Evolutionary conservation across 129 eudicot species (phyloP).

Genomic region (Helianthus tuberosus): DNA sequence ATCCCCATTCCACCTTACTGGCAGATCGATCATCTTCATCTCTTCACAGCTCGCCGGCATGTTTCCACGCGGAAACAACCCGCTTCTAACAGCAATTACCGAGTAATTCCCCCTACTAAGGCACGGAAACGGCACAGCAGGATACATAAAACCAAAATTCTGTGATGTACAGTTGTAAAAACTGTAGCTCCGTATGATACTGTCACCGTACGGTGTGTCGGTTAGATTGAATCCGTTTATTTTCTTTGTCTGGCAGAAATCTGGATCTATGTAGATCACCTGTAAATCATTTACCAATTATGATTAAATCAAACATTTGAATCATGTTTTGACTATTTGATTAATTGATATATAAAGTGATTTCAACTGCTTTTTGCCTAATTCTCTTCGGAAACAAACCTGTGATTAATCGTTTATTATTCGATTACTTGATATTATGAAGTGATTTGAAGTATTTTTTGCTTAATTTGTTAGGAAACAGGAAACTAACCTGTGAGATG

Average conservation of each 20-base stretch:
- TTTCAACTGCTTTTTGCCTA: no score
- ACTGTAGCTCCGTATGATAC: constrained; percentile 13
- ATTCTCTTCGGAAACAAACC: no score
- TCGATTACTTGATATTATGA: no score
- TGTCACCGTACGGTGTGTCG: constrained; percentile 33
- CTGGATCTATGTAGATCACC: constrained; percentile 46
- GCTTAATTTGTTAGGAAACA: neutral
- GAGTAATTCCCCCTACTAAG: constrained; percentile 38
- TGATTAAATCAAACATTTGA: neutral
- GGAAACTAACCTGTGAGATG: constrained; percentile 15
- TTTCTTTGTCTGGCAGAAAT: constrained; percentile 41
- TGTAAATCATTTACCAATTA: neutral
- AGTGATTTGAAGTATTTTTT: neutral
- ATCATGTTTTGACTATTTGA: no score
- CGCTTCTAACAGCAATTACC: constrained; percentile 37
- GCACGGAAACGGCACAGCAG: constrained; percentile 38
- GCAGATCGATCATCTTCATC: constrained; percentile 32
- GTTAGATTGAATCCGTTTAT: constrained; percentile 23
- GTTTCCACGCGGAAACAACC: neutral
- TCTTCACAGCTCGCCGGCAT: constrained; percentile 39
- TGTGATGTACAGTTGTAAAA: constrained; percentile 55
- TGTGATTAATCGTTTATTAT: no score
- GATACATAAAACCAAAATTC: constrained; percentile 10
- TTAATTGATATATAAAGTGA: no score
- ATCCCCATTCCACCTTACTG: constrained; percentile 29